phyloP scores from a whole-genome alignment of 257 asterid species.

The Solanum pimpinellifolium region DNA sequence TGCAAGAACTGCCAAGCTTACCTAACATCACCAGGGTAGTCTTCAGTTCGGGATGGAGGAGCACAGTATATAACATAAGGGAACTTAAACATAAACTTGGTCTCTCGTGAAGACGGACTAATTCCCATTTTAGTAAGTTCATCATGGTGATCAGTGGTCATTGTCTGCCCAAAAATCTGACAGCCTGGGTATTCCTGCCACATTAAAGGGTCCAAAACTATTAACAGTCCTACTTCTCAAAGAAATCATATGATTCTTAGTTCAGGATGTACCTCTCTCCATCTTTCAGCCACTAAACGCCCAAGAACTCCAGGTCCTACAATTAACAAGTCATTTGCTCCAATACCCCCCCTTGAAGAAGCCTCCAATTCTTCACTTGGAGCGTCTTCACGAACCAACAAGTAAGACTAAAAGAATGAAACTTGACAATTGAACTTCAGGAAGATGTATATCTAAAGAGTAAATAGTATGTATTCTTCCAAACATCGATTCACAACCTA shows the following conservation, averaged over 20 bases:
- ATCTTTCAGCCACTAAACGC: slow-evolving; percentile 79
- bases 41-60: slow-evolving; percentile 61
- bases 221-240: background rate
- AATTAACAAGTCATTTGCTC: slow-evolving; percentile 72
- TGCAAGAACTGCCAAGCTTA: slow-evolving; percentile 9
- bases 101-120: slow-evolving; percentile 56
- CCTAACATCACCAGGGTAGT: slow-evolving; percentile 89
- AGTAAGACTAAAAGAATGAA: background rate
- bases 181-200: slow-evolving; percentile 70
- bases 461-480: background rate
- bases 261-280: slow-evolving; percentile 59
- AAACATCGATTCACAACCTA: background rate
- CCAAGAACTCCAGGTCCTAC: slow-evolving; percentile 98
- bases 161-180: slow-evolving; percentile 73
- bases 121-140: slow-evolving; percentile 71
- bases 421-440: background rate
- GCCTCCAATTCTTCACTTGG: slow-evolving; percentile 34
- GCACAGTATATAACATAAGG: slow-evolving; percentile 92
- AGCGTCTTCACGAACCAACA: slow-evolving; percentile 30
- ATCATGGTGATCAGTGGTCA: slow-evolving; percentile 70
- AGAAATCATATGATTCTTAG: background rate
- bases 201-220: background rate
- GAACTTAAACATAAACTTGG: slow-evolving; percentile 32
- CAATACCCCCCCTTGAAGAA: slow-evolving; percentile 38
- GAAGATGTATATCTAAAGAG: background rate